Evolutionary conservation across 495 filamentous ascomycete species (phyloP).

Genomic region (Penicillium canescens): DNA sequence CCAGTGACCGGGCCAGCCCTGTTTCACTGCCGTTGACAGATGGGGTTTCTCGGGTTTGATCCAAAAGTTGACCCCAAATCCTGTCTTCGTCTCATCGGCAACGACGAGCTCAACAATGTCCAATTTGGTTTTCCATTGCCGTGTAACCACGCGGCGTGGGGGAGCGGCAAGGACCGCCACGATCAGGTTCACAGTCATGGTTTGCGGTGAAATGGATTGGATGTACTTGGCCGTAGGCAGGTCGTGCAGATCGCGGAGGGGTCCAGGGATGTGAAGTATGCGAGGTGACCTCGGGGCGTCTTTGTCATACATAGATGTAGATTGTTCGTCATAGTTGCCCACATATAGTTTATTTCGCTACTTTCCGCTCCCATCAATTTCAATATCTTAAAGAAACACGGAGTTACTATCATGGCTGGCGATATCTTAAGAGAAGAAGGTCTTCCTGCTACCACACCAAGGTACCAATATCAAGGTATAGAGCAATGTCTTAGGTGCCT

Average conservation of each 20-base stretch:
- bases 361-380: not conserved
- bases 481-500: not conserved
- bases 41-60: slow-evolving; percentile 41
- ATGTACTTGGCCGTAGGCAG: slow-evolving; percentile 73
- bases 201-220: slow-evolving; percentile 70
- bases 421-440: not conserved
- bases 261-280: slow-evolving; percentile 23
- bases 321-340: too few relatives aligned
- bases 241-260: slow-evolving; percentile 63
- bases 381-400: not conserved
- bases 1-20: slow-evolving; percentile 43
- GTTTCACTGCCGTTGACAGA: slow-evolving; percentile 22
- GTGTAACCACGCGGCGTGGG: slow-evolving; percentile 58
- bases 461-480: not conserved
- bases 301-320: slow-evolving; percentile 13
- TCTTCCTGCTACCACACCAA: not conserved
- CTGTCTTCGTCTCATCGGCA: slow-evolving; percentile 81
- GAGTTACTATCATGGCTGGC: not conserved
- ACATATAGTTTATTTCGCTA: too few relatives aligned
- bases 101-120: slow-evolving; percentile 77
- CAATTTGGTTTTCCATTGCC: slow-evolving; percentile 48
- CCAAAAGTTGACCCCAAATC: slow-evolving; percentile 87
- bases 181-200: slow-evolving; percentile 75
- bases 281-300: slow-evolving; percentile 8
- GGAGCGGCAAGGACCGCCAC: slow-evolving; percentile 74